Conservation (phyloP, 441 rosid species). For the Adansonia madagascariensis region DNA sequence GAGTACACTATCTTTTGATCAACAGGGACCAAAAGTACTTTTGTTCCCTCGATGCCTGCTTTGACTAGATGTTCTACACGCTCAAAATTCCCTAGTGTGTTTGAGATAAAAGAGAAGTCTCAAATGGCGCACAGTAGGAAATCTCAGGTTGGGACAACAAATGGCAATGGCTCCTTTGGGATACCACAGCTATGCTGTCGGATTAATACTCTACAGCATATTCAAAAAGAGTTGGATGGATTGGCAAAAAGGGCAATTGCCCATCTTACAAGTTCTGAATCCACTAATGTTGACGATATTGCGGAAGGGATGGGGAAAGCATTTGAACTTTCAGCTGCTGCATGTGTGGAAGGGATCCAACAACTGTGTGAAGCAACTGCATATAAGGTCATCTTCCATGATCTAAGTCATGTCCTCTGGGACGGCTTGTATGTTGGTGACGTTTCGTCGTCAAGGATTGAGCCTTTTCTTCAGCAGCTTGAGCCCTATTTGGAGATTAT, state of each 20-base stretch:
- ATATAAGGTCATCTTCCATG: conserved; percentile 55
- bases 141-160: conserved; percentile 46
- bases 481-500: conserved; percentile 61
- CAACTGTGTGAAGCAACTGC: conserved; percentile 61
- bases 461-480: conserved; percentile 68
- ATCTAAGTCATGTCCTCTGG: conserved; percentile 67
- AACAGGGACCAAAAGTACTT: conserved; percentile 53
- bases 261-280: conserved; percentile 50
- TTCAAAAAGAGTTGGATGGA: conserved; percentile 50
- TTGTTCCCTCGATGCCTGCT: conserved; percentile 63
- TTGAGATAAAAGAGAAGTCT: conserved; percentile 61
- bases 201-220: conserved; percentile 58
- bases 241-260: conserved; percentile 48
- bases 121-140: conserved; percentile 46
- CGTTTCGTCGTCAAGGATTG: conserved; percentile 78
- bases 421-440: conserved; percentile 68
- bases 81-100: conserved; percentile 56
- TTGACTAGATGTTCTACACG: conserved; percentile 65
- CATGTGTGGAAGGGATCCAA: conserved; percentile 64
- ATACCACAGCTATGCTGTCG: conserved; percentile 69
- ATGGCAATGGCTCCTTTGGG: conserved; percentile 42
- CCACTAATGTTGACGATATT: conserved; percentile 28
- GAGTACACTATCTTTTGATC: conserved; percentile 18
- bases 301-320: conserved; percentile 40
- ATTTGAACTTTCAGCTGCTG: conserved; percentile 53